phyloP scores from a whole-genome alignment of 192 early-diverging fungal genomes.

The Podila horticola region DNA sequence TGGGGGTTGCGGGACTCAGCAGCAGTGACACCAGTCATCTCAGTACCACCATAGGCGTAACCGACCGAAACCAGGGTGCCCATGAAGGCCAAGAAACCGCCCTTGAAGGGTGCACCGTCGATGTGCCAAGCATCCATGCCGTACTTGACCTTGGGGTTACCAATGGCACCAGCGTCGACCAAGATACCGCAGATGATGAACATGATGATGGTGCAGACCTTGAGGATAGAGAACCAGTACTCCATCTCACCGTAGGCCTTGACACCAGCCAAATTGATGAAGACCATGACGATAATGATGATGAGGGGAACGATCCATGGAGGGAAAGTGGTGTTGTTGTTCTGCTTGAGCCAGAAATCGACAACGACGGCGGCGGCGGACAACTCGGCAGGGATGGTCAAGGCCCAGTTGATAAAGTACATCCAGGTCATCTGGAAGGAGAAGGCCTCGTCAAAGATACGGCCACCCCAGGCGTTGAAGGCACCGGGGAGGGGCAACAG shows the following conservation, averaged over 20 bases:
- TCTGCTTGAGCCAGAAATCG: slow-evolving; percentile 59
- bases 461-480: slow-evolving; percentile 80
- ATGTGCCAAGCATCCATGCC: slow-evolving; percentile 71
- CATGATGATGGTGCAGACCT: slow-evolving; percentile 78
- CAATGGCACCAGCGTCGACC: slow-evolving; percentile 74
- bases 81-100: slow-evolving; percentile 68
- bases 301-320: slow-evolving; percentile 39
- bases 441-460: slow-evolving; percentile 83
- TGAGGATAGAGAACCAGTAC: slow-evolving; percentile 74
- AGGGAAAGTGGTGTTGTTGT: slow-evolving; percentile 19
- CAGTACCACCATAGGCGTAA: slow-evolving; percentile 88
- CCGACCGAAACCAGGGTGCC: slow-evolving; percentile 76
- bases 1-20: slow-evolving; percentile 83
- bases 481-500: slow-evolving; percentile 83
- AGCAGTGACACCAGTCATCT: slow-evolving; percentile 89
- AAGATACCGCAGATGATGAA: slow-evolving; percentile 86
- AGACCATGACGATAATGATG: slow-evolving; percentile 68
- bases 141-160: slow-evolving; percentile 62
- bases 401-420: slow-evolving; percentile 68
- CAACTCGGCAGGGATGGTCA: slow-evolving; percentile 75
- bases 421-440: slow-evolving; percentile 78
- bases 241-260: slow-evolving; percentile 83
- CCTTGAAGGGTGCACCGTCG: slow-evolving; percentile 72
- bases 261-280: slow-evolving; percentile 72
- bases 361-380: slow-evolving; percentile 81